Conservation (phyloP, 169 alveolate species). For the Besnoitia besnoiti region DNA sequence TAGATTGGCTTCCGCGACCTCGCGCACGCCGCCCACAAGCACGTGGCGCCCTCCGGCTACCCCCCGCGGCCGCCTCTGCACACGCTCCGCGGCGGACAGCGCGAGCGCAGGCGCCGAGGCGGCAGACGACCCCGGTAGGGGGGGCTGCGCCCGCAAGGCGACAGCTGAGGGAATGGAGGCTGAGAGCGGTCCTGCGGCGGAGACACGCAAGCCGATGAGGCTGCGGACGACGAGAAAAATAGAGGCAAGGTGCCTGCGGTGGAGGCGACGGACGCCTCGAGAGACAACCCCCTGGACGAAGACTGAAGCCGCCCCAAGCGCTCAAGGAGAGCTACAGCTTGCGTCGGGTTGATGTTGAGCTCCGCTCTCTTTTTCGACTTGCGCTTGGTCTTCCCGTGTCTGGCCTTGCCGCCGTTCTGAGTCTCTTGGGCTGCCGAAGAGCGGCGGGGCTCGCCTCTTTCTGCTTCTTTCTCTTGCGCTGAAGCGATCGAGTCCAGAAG, state of each 20-base stretch:
- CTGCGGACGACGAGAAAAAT: too few relatives aligned
- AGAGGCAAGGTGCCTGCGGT: not conserved
- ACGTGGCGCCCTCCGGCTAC: not conserved
- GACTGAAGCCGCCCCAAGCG: not conserved
- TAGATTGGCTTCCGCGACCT: not conserved
- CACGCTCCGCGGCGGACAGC: not conserved
- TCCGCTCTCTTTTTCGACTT: not conserved
- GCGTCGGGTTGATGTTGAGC: not conserved
- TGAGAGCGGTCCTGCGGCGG: too few relatives aligned
- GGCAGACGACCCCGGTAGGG: too few relatives aligned
- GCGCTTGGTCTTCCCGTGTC: too few relatives aligned
- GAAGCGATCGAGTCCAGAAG: not conserved
- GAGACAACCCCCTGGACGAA: not conserved
- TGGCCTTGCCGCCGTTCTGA: too few relatives aligned
- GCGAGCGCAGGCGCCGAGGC: not conserved
- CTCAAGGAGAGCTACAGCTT: not conserved
- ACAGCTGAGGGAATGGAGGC: not conserved
- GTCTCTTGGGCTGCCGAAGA: too few relatives aligned
- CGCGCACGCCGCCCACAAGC: not conserved
- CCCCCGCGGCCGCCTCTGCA: not conserved
- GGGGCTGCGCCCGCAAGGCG: too few relatives aligned
- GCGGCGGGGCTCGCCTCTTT: too few relatives aligned
- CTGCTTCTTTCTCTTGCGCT: not conserved
- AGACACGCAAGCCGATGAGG: too few relatives aligned
- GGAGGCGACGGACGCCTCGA: not conserved